phyloP scores from a whole-genome alignment of 1,284 basidiomycete genomes.

The Heterobasidion annosum region DNA sequence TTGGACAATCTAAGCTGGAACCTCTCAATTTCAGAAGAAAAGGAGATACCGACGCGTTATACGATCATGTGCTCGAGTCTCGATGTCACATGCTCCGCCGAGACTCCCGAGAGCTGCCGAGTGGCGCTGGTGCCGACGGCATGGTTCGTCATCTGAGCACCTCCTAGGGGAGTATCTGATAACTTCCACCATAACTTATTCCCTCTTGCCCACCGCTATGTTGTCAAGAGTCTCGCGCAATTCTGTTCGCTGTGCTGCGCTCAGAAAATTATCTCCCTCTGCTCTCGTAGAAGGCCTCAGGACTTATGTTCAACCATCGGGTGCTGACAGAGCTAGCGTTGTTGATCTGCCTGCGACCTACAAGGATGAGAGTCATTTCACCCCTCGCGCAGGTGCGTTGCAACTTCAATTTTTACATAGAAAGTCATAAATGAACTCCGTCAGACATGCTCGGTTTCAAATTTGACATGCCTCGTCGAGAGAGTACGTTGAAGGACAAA shows the following conservation, averaged over 20 bases:
- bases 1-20: too few relatives aligned
- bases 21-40: too few relatives aligned
- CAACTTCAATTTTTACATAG: conserved; percentile 1
- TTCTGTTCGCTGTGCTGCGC: conserved; percentile 24
- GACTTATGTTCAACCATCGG: conserved; percentile 67
- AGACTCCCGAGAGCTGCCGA: too few relatives aligned
- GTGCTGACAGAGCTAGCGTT: conserved; percentile 70
- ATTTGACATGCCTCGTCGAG: conserved; percentile 60
- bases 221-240: conserved; percentile 43
- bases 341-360: conserved; percentile 70
- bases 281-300: conserved; percentile 20
- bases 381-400: conserved; percentile 58
- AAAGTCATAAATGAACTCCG: background rate
- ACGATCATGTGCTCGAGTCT: too few relatives aligned
- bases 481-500: conserved; percentile 53
- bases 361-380: conserved; percentile 59
- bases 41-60: too few relatives aligned
- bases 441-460: conserved; percentile 89
- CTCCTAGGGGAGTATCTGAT: conserved; percentile 18
- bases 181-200: conserved; percentile 7
- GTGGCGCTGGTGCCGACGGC: too few relatives aligned
- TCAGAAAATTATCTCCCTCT: conserved; percentile 8
- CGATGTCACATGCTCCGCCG: too few relatives aligned
- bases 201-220: conserved; percentile 30
- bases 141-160: background rate